Evolutionary conservation across 2,329 filamentous ascomycete species (phyloP), one percentile per base, ranked within the genome.

Genomic region (Curvularia sp.): DNA sequence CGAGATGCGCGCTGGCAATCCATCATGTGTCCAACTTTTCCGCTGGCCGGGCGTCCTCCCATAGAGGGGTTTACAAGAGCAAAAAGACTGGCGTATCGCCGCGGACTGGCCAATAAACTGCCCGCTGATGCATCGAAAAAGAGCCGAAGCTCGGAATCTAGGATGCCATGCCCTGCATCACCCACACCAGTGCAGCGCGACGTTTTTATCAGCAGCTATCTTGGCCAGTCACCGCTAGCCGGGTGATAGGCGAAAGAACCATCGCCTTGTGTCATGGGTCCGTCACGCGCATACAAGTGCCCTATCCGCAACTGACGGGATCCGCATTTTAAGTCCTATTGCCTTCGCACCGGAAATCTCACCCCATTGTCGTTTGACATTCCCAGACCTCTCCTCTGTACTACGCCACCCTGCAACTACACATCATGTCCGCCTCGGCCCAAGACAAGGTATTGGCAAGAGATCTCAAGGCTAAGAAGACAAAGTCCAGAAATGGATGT

Each of bases 401-500:
- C 51, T 50, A 43, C 52, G 57, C 49, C 49, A 39, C 47, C 47
- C 28, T 43, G 44, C 51, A 53, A 53, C 50, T 58, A 50, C 63
- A 63, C 64, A 63, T 65, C 46, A 76, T 76, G 74, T 60, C 74
- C 56, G 52, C 69, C 62, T 68, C 72, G 61, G 68, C 65, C 48
- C 66, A 70, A 46, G 66, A 70, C 35, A 71, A 64, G 56, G 61
- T 56, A 54, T 49, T 68, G 49, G 57, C 64, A 58, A 70, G 62
- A 59, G 72, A 73, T 53, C 55, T 68, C 26, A 71, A 71, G 58
- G 58, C 59, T 24, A 76, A 75, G 61, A 76, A 76, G 65, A 75
- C 74, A 20, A 76, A 76, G 58, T 73, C 69, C 42, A 68, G 74
- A 53, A 76, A 76, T 49, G 74, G 74, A 26, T 76, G 74, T 47